Evolutionary conservation across 441 rosid genomes (phyloP), one percentile per base, ranked within the genome.

Genomic region (Adansonia rubrostipa): DNA sequence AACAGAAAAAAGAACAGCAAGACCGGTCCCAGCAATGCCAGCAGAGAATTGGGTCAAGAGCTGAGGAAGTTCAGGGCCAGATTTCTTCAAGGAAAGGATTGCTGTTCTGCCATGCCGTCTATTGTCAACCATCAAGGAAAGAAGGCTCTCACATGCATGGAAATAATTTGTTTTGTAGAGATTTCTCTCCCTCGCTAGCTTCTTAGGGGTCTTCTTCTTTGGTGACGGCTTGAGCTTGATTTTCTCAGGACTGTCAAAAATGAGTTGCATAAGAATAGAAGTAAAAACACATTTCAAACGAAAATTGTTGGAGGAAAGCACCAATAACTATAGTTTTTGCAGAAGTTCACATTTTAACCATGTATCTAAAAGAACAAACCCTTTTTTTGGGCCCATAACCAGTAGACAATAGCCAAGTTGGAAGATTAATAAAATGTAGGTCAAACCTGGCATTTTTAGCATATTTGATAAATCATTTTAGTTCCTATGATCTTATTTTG

Each of bases 21-120:
- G 80, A 71, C 98, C 98, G 42, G 96, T 91, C 67, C 99, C 99
- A 44, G 97, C 97, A 20, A 88, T 92, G 81, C 87, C 86, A 9
- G 89, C 86, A 45, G 99, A 93, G 80, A 93, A 90, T 80, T 87
- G 92, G 80, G 86, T 91, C 75, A 94, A 86, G 73, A 93, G 95
- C 64, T 88, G 87, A 1, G 94, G 93, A 72, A 97, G 92, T 70
- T 93, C 98, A 14, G 94, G 83, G 69, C 94, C 92, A 51, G 98
- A 92, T 33, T 33, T 33, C 36, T 33, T 33, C 36, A 33, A 3
- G 36, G 36, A 33, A 33, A 33, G 36, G 4, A 33, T 33, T 33
- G 36, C 36, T 33, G 36, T 33, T 33, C 36, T 3, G 36, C 36
- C 36, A 33, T 3, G 36, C 36, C 36, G 36, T 33, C 36, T 33